These are phyloP conservation scores for Nemophila menziesii DNA, from an alignment of 257 asterid genomes.

Conservation along the genomic window DNA sequence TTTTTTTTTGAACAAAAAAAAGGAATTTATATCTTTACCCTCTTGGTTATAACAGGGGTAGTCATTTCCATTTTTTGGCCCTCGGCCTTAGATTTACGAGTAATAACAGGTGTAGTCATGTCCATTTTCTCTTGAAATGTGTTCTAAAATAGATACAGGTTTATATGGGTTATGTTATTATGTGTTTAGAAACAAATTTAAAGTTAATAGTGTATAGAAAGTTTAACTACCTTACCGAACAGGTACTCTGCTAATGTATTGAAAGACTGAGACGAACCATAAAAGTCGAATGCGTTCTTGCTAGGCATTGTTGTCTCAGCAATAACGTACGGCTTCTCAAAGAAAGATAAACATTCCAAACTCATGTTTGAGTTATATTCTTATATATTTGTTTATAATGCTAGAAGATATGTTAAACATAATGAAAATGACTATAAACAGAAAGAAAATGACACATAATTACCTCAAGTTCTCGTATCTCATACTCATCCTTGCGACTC, in stretches of 20 bases:
- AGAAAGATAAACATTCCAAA: not conserved
- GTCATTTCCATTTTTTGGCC: slow-evolving; percentile 91
- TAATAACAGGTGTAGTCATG: slow-evolving; percentile 83
- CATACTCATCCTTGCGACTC: slow-evolving; percentile 41
- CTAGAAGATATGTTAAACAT: not conserved
- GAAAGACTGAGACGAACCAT: slow-evolving; percentile 73
- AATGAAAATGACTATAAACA: too few species aligned
- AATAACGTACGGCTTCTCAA: slow-evolving; percentile 48
- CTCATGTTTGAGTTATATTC: too few species aligned
- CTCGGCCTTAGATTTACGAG: slow-evolving; percentile 34
- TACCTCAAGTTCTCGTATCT: slow-evolving; percentile 84
- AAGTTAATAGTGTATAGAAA: not conserved
- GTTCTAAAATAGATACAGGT: slow-evolving; percentile 30
- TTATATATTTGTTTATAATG: too few species aligned
- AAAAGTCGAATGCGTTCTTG: slow-evolving; percentile 59
- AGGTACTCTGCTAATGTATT: slow-evolving; percentile 70
- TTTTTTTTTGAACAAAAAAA: not conserved
- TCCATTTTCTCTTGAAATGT: slow-evolving; percentile 56
- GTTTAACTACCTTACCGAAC: slow-evolving; percentile 83
- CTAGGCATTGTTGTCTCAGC: slow-evolving; percentile 95
- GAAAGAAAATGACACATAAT: not conserved
- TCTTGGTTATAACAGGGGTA: slow-evolving; percentile 70
- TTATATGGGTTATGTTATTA: not conserved
- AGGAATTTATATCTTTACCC: slow-evolving; percentile 23
- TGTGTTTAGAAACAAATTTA: not conserved